Conservation (phyloP, 2,329 filamentous ascomycete species). For the Aaosphaeria arxii region DNA sequence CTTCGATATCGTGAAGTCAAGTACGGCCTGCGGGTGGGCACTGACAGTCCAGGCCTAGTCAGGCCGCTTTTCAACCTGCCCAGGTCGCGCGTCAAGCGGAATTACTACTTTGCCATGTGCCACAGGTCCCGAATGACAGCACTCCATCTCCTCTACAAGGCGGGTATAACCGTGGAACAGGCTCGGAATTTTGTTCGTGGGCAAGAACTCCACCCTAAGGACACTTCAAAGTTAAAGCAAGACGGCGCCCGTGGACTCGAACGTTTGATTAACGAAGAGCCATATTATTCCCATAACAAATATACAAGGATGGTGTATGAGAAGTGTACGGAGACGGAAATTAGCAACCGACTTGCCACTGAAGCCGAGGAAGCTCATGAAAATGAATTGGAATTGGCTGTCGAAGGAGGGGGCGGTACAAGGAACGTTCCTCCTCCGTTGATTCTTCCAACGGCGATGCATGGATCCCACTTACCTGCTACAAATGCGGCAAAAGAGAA, state of each 20-base stretch:
- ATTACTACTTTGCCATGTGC: constrained; percentile 28
- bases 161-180: constrained; percentile 23
- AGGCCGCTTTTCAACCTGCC: constrained; percentile 30
- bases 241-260: not conserved
- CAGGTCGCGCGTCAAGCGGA: constrained; percentile 13
- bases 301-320: not conserved
- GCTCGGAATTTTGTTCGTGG: constrained; percentile 24
- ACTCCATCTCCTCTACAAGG: constrained; percentile 26
- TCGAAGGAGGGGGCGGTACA: not conserved
- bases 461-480: not conserved
- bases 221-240: constrained; percentile 15
- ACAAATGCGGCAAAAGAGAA: not conserved
- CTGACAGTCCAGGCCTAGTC: constrained; percentile 10
- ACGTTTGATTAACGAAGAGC: too few species aligned
- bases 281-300: not conserved
- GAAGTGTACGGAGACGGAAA: not conserved
- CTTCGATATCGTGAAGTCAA: constrained; percentile 30
- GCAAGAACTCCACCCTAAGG: constrained; percentile 16
- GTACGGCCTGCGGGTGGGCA: constrained; percentile 21
- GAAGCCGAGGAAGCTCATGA: not conserved
- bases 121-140: constrained; percentile 30
- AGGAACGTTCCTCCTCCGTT: not conserved
- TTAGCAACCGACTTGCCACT: not conserved
- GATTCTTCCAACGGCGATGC: not conserved
- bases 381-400: not conserved